Percentiles rank a stretch among this genome's conserved stretches.
These are phyloP conservation scores for Hippophae tibetana DNA, from an alignment of 306 rosid genomes.

Conservation along the genomic window DNA sequence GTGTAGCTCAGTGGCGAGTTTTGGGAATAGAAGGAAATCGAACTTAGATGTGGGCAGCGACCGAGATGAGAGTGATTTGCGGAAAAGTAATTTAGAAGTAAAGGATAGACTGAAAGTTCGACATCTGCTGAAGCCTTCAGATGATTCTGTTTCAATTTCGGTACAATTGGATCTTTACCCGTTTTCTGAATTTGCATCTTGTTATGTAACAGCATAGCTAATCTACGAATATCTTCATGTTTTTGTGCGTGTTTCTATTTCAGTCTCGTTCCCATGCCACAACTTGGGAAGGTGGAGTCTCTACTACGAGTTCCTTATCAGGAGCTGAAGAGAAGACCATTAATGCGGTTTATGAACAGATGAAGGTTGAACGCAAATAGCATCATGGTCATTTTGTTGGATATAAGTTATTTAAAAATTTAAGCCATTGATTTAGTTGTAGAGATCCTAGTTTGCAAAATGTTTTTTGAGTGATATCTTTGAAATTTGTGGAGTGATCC, in stretches of 20 bases:
- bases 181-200: slow-evolving; percentile 7
- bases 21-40: slow-evolving; percentile 20
- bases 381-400: not conserved
- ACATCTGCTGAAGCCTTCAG: slow-evolving; percentile 20
- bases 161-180: slow-evolving; percentile 28
- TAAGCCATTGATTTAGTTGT: not conserved
- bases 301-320: slow-evolving; percentile 47
- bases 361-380: slow-evolving; percentile 34
- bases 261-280: slow-evolving; percentile 32
- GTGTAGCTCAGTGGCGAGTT: slow-evolving; percentile 10
- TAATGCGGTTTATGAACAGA: slow-evolving; percentile 56
- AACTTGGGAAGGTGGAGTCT: slow-evolving; percentile 37
- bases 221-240: slow-evolving; percentile 2
- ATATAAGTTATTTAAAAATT: not conserved
- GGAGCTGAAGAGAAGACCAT: slow-evolving; percentile 55
- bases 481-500: not conserved
- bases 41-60: slow-evolving; percentile 22
- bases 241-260: slow-evolving; percentile 13
- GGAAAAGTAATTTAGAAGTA: slow-evolving; percentile 27
- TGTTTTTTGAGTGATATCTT: slow-evolving; percentile 10
- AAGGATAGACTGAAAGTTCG: slow-evolving; percentile 32
- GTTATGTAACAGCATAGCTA: slow-evolving; percentile 8
- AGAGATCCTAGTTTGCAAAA: not conserved
- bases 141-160: slow-evolving; percentile 29
- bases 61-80: slow-evolving; percentile 25